Evolutionary conservation across 2,329 filamentous ascomycete genomes (phyloP), one percentile per base, ranked within the genome.

Genomic region (Xylariaceae sp.): DNA sequence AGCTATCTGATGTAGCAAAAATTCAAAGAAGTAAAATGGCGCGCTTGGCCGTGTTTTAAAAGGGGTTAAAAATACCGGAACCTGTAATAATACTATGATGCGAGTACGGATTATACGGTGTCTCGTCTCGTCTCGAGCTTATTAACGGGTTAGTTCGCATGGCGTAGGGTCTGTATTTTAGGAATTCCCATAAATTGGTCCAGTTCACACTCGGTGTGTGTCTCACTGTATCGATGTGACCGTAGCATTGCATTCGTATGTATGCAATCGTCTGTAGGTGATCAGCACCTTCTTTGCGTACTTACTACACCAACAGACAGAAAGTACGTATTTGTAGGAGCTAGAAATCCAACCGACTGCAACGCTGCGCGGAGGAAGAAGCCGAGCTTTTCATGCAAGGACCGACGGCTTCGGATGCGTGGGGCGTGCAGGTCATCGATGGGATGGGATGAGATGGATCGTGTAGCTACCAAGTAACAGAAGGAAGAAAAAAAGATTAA

Each of bases 121-220:
- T 65, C 64, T 64, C 51, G 23, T 58, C 23, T 30, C 23, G 23
- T 30, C 23, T 52, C 41, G 23, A 53, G 61, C 59, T 61, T 59
- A 30, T 30, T 59, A 67, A 62, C 62, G 60, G 55, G 58, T 59
- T 68, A 61, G 61, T 63, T 65, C 63, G 65, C 67, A 68, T 69
- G 68, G 67, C 68, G 67, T 60, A 62, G 61, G 23, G 64, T 67
- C 63, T 68, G 66, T 68, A 66, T 66, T 67, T 61, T 65, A 64
- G 15, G 57, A 47, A 61, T 56, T 63, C 51, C 57, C 56, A 64
- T 64, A 64, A 65, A 66, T 48, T 55, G 18, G 48, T 56, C 13
- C 15, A 53, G 17, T 58, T 57, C 49, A 57, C 47, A 50, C 47
- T 48, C 47, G 23, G 11, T 51, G 49, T 35, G n/a, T 35, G 34